Evolutionary conservation across 2,329 filamentous ascomycete species (phyloP), one percentile per base, ranked within the genome.

Genomic region (Stemphylium lycopersici): DNA sequence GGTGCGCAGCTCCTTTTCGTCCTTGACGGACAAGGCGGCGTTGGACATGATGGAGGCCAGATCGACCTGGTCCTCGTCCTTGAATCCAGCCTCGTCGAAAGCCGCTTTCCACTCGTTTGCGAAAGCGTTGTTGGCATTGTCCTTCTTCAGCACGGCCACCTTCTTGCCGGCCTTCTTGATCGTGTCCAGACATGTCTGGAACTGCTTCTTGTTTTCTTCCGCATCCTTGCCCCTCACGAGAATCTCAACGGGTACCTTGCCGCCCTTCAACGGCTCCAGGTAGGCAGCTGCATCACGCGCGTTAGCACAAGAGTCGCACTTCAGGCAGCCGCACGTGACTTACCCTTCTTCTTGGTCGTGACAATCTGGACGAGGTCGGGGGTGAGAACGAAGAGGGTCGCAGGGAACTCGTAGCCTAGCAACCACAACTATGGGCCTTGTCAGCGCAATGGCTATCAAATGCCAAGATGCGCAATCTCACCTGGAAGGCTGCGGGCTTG

Each of bases 331-430:
- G 29, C 18, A 16, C 13, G 15, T 22, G 20, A 58, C 68, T 61
- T 74, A 96, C 92, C 93, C 86, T 99, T 99, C 80, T 99, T 99
- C 55, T 91, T 89, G 5, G 95, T 99, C 6, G 95, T 99, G 62
- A 99, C 87, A 55, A 98, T 89, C 78, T 95, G 96, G 67, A 98
- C 83, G 41, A 87, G 87, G 58, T 98, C 95, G 57, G 88, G 80
- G 1, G 93, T 98, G 75, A 99, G 87, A 47, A 99, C 84, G 82
- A 99, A 91, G 61, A 99, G 82, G 0, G 95, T 99, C 34, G 93
- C 93, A 31, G 95, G 95, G 72, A 99, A 99, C 76, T 99, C 95
- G 81, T 99, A 99, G 69, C 95, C 95, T 59, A 99, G 85, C 50
- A 99, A 84, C 96, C 96, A 99, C 78, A 98, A 96, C 93, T 97